Percentiles rank a stretch among this genome's conserved stretches.
phyloP scores from a whole-genome alignment of 257 asterid species.

The Buddleja alternifolia region DNA sequence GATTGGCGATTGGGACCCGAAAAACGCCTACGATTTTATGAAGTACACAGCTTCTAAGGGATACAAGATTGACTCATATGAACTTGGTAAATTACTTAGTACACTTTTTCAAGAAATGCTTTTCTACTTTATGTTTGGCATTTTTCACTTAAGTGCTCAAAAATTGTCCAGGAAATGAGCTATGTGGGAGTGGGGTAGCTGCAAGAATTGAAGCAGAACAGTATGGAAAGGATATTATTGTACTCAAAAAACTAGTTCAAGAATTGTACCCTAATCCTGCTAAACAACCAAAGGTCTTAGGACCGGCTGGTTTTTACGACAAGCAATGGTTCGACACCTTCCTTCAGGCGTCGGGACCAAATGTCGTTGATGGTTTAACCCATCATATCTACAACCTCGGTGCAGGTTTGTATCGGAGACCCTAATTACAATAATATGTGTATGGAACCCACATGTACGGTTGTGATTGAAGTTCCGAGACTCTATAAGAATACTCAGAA shows the following conservation, averaged over 20 bases:
- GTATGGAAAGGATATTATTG: slow-evolving; percentile 63
- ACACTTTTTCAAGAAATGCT: neutral
- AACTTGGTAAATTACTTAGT: slow-evolving; percentile 51
- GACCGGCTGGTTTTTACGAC: slow-evolving; percentile 81
- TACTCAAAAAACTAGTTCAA: slow-evolving; percentile 50
- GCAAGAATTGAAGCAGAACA: slow-evolving; percentile 63
- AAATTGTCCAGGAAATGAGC: slow-evolving; percentile 69
- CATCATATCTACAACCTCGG: slow-evolving; percentile 91
- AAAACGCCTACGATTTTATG: slow-evolving; percentile 67
- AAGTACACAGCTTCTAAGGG: slow-evolving; percentile 60
- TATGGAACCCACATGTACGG: no score
- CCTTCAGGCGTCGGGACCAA: slow-evolving; percentile 58
- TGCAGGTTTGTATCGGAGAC: slow-evolving; percentile 59
- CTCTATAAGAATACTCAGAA: neutral
- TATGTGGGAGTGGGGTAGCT: slow-evolving; percentile 62
- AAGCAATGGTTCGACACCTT: slow-evolving; percentile 58
- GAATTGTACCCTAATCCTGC: slow-evolving; percentile 46
- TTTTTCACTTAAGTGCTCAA: neutral
- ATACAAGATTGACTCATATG: slow-evolving; percentile 81
- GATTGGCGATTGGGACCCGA: slow-evolving; percentile 67
- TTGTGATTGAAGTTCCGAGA: no score
- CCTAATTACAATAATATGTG: no score
- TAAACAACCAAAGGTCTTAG: slow-evolving; percentile 62
- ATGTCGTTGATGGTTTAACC: slow-evolving; percentile 68
- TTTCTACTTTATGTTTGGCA: neutral